Evolutionary conservation across 164 flowering plant species (phyloP), one percentile per base, ranked within the genome.

Genomic region (Houttuynia cordata): DNA sequence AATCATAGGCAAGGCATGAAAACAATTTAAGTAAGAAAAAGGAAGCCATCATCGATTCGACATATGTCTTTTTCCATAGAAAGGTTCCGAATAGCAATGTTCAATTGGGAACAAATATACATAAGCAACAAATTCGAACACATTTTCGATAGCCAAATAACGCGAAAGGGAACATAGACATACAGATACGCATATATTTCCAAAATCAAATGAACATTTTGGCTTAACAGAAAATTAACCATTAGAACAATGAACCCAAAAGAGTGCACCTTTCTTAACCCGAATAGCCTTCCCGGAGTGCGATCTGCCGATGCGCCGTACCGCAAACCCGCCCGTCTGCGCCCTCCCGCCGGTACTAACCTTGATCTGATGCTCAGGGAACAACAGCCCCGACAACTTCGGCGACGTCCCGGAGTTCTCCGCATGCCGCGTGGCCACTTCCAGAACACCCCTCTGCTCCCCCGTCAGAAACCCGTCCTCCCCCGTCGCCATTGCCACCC

Each of bases 381-480:
- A 70, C 65, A 86, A 66, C 6, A 74, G 63, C 0, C 71, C 64
- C 2, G 87, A 80, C 12, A 89, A 83, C 61, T 81, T 82, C 0
- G 92, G 90, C 8, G 96, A 84, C 4, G 91, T 83, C 0, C 93
- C 82, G 67, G 81, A 51, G 57, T 10, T 66, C 58, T 84, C 96
- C n/a, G 74, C 82, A 73, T 77, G 88, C 66, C 74, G 75, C 37
- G 84, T 63, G 0, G 97, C 97, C 18, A 78, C 57, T 63, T 80
- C 83, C 76, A 93, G 39, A 79, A 50, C 59, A 67, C 83, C 91
- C 78, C 99, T 75, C 77, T 93, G 99, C 68, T 78, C 95, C 17
- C 83, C 77, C 14, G 97, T 93, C 70, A 93, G 71, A 75, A 93
- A 90, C 23, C 97, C 99, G 70, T 90, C 99, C 73, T 87, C 89